These are phyloP conservation scores for Phyllosticta capitalensis DNA, from an alignment of 2,329 filamentous ascomycete genomes.

Conservation along the genomic window DNA sequence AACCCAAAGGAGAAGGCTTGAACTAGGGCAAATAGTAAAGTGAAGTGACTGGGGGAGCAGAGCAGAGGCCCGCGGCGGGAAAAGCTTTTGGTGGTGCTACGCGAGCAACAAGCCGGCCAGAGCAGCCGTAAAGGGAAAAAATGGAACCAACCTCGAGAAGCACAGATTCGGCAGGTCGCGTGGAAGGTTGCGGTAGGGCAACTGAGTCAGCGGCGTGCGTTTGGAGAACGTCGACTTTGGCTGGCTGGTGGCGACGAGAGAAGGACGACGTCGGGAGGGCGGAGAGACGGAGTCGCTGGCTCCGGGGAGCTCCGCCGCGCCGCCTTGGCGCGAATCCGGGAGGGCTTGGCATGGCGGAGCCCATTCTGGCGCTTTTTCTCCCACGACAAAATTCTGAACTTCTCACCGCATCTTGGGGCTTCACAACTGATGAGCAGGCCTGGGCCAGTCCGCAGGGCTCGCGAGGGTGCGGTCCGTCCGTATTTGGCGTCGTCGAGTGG, in stretches of 20 bases:
- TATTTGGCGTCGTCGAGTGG: neutral
- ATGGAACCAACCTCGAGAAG: neutral
- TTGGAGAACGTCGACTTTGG: neutral
- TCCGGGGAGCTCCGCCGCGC: neutral
- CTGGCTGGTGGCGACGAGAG: neutral
- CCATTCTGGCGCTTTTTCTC: too few species aligned
- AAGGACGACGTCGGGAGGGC: neutral
- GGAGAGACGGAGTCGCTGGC: neutral
- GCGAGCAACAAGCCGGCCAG: neutral
- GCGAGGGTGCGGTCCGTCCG: neutral
- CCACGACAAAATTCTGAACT: too few species aligned
- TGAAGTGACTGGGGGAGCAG: neutral
- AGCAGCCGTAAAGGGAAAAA: neutral
- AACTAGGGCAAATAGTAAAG: neutral
- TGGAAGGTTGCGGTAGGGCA: neutral
- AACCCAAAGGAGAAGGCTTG: neutral
- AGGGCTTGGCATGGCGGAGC: neutral
- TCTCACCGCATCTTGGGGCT: neutral
- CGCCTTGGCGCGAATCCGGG: too few species aligned
- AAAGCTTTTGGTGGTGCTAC: neutral
- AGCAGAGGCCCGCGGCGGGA: neutral
- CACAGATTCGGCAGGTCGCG: neutral
- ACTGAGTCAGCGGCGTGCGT: neutral
- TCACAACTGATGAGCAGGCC: too few species aligned
- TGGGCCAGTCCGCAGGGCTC: too few species aligned